Evolutionary conservation across 805 yeast species (phyloP), one percentile per base, ranked within the genome.

Genomic region (Barnettozyma populi): DNA sequence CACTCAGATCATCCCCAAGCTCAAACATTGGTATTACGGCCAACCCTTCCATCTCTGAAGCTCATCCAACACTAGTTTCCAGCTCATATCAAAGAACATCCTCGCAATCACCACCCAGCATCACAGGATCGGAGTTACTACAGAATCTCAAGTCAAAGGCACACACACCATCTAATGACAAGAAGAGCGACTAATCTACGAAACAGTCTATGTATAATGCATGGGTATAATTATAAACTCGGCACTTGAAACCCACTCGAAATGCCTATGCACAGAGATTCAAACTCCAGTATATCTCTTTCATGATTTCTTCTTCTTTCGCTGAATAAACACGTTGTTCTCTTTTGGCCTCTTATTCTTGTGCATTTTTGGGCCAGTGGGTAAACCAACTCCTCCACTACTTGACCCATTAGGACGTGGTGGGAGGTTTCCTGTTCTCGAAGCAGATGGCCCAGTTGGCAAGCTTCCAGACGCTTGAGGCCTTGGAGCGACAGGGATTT

Each of bases 351-450:
- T 50, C 24, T 40, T 47, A 20, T 46, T 48, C 34, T 43, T 43
- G 7, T 35, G 24, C 21, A 13, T 43, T 19, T 13, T 24, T 6
- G 35, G 40, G 5, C 39, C 34, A 13, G 42, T 16, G 9, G 42
- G 42, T 3, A 14, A 9, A 2, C 21, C 34, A 16, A 25, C 14
- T 18, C 21, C 21, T 9, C 14, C 21, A 35, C 19, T 21, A 25
- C 6, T 20, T 16, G 20, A 16, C n/a, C 43, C 43, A 6, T 29
- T 18, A 13, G 46, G 36, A n/a, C 41, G 44, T 24, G 54, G 54
- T 16, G 57, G 57, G 6, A 47, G 38, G 4, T 47, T 48, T 10
- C 60, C 60, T 16, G 52, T 48, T 47, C 54, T 52, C 7, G 54
- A 41, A 13, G 49, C 51, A 3, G 43, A 36, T 18, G 48, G 51